These are phyloP conservation scores for Mortierella hygrophila DNA, from an alignment of 192 early-diverging fungal genomes.

Conservation along the genomic window DNA sequence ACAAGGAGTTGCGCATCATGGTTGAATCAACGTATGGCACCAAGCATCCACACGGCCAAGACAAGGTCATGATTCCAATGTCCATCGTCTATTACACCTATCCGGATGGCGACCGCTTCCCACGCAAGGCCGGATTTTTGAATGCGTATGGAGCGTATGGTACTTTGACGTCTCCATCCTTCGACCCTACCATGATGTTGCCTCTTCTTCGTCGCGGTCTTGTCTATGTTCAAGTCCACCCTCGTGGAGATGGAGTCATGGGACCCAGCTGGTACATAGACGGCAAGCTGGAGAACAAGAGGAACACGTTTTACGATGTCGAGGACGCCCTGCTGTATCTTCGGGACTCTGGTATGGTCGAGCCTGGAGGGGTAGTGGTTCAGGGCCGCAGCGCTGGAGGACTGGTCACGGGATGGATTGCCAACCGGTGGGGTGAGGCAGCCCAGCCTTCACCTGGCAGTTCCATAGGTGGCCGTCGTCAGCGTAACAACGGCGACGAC, in stretches of 20 bases:
- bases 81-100: slow-evolving; percentile 25
- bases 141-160: slow-evolving; percentile 45
- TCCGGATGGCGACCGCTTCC: slow-evolving; percentile 21
- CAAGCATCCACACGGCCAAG: neutral
- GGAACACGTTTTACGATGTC: slow-evolving; percentile 48
- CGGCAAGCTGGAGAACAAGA: slow-evolving; percentile 28
- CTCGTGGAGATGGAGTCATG: slow-evolving; percentile 41
- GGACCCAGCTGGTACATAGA: slow-evolving; percentile 34
- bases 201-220: slow-evolving; percentile 40
- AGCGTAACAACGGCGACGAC: neutral
- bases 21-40: slow-evolving; percentile 29
- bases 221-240: slow-evolving; percentile 28
- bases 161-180: slow-evolving; percentile 19
- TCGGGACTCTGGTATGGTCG: slow-evolving; percentile 33
- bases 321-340: slow-evolving; percentile 39
- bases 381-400: slow-evolving; percentile 50
- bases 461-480: neutral
- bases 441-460: neutral
- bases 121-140: slow-evolving; percentile 28
- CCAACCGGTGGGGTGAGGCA: slow-evolving; percentile 49
- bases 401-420: slow-evolving; percentile 42
- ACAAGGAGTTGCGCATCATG: slow-evolving; percentile 41
- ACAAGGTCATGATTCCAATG: slow-evolving; percentile 24
- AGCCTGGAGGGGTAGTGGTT: slow-evolving; percentile 15
- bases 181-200: slow-evolving; percentile 13